Percentiles rank a stretch among this genome's conserved stretches.
Evolutionary conservation across 2,329 filamentous ascomycete genomes (phyloP).

Genomic region (Remersonia thermophila): DNA sequence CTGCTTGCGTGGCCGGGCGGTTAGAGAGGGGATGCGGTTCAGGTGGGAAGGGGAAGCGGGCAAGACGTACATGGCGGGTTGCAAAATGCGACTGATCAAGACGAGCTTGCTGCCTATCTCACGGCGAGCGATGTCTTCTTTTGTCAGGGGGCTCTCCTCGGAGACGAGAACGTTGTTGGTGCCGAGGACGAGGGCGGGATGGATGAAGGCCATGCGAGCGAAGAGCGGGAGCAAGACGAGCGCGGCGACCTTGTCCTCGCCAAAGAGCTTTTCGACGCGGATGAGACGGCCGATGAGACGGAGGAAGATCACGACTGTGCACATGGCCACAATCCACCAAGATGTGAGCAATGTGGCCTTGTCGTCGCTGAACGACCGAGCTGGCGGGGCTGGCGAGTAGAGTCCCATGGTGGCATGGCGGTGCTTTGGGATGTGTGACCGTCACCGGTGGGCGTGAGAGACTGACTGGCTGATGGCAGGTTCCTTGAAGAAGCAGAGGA

Average conservation of each 20-base stretch:
- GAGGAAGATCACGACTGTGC: slow-evolving; percentile 68
- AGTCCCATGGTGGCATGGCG: slow-evolving; percentile 35
- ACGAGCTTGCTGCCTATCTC: slow-evolving; percentile 69
- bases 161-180: slow-evolving; percentile 72
- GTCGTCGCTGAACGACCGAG: slow-evolving; percentile 41
- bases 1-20: slow-evolving; percentile 34
- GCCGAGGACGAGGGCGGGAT: slow-evolving; percentile 71
- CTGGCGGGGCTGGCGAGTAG: slow-evolving; percentile 41
- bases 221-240: slow-evolving; percentile 68
- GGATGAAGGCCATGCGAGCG: slow-evolving; percentile 71
- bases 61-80: slow-evolving; percentile 71
- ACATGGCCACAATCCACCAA: slow-evolving; percentile 86
- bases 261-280: slow-evolving; percentile 72
- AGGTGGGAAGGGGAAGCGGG: too few relatives aligned
- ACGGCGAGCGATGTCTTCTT: slow-evolving; percentile 47
- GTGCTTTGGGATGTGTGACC: not conserved
- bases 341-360: slow-evolving; percentile 84
- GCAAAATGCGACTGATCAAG: slow-evolving; percentile 67
- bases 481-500: not conserved
- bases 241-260: slow-evolving; percentile 78
- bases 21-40: not conserved
- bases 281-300: slow-evolving; percentile 73
- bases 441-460: not conserved
- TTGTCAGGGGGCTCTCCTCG: slow-evolving; percentile 28
- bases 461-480: too few relatives aligned